A percentile compares a stretch with the other conserved stretches of the same genome.
phyloP scores from a whole-genome alignment of 2,329 filamentous ascomycete species.

The Conoideocrella luteorostrata region DNA sequence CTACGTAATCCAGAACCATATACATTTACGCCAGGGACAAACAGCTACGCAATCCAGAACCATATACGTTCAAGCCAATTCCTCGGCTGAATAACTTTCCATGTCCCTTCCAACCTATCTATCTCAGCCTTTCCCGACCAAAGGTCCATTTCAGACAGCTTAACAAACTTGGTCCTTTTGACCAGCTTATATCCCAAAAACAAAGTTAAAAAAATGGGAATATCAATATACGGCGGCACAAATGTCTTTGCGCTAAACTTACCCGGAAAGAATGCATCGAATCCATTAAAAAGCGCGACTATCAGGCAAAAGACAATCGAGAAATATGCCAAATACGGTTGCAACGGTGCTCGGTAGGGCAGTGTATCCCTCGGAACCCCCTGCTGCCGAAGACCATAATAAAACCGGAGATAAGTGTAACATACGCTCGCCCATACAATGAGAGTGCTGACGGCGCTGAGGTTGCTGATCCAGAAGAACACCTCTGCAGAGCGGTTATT shows the following conservation, averaged over 20 bases:
- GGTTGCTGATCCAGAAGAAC: conserved; percentile 51
- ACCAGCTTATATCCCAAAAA: conserved; percentile 59
- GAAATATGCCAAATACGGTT: conserved; percentile 64
- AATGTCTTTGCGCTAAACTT: conserved; percentile 43
- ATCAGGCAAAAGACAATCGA: conserved; percentile 50
- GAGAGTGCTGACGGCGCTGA: conserved; percentile 62
- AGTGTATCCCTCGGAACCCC: conserved; percentile 58
- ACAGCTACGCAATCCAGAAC: conserved; percentile 37
- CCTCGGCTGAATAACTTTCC: conserved; percentile 27
- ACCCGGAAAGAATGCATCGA: conserved; percentile 61
- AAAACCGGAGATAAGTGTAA: conserved; percentile 63
- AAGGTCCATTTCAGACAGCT: conserved; percentile 30
- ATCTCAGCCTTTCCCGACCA: conserved; percentile 35
- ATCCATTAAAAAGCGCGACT: conserved; percentile 68
- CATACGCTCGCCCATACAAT: conserved; percentile 64
- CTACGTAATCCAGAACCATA: no score
- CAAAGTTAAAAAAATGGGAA: conserved; percentile 59
- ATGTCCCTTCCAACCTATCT: conserved; percentile 29
- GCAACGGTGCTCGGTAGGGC: conserved; percentile 57
- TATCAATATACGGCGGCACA: conserved; percentile 62
- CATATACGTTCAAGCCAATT: conserved; percentile 33
- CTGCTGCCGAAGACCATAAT: conserved; percentile 57
- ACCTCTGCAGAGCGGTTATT: conserved; percentile 53
- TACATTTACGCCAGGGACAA: no score
- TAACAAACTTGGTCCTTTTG: conserved; percentile 48